A percentile compares a stretch with the other conserved stretches of the same genome.
Evolutionary conservation across 768 basidiomycete species (phyloP).

Genomic region (Fistulinella prunicolor): DNA sequence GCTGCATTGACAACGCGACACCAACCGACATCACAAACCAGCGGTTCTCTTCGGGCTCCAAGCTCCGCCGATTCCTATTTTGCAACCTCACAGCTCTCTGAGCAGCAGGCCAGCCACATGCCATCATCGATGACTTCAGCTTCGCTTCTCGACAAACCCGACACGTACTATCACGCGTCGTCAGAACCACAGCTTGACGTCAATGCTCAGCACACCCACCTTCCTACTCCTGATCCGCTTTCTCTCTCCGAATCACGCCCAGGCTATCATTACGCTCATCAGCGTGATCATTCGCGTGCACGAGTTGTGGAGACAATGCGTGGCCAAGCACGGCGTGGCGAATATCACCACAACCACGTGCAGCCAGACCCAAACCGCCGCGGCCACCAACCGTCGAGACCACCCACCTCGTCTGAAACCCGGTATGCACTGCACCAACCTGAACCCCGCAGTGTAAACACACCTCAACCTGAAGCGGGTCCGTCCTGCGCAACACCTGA

Average conservation of each 20-base stretch:
- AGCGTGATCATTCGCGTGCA: slow-evolving; percentile 25
- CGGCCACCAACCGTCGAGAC: slow-evolving; percentile 16
- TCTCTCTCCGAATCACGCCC: slow-evolving; percentile 25
- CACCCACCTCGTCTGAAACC: slow-evolving; percentile 17
- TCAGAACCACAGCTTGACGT: slow-evolving; percentile 31
- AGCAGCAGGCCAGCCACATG: slow-evolving; percentile 23
- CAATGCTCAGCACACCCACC: slow-evolving; percentile 22
- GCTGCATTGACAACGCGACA: slow-evolving; percentile 19
- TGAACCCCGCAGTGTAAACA: slow-evolving; percentile 10
- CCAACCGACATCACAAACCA: slow-evolving; percentile 16
- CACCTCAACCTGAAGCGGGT: slow-evolving; percentile 21
- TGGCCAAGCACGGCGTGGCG: slow-evolving; percentile 25
- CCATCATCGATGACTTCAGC: slow-evolving; percentile 29
- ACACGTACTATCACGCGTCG: slow-evolving; percentile 26
- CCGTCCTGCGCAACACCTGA: slow-evolving; percentile 14
- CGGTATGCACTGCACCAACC: slow-evolving; percentile 19
- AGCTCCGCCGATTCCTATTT: slow-evolving; percentile 25
- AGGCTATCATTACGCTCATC: slow-evolving; percentile 31
- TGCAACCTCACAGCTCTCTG: slow-evolving; percentile 22
- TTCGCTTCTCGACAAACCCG: slow-evolving; percentile 24
- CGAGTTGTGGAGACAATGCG: slow-evolving; percentile 23
- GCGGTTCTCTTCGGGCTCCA: slow-evolving; percentile 22
- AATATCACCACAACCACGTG: slow-evolving; percentile 28
- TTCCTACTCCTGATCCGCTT: slow-evolving; percentile 30
- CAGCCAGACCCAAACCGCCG: slow-evolving; percentile 13